Evolutionary conservation across 148 eudicot species (phyloP).

Genomic region (Fallopia convolvulus): DNA sequence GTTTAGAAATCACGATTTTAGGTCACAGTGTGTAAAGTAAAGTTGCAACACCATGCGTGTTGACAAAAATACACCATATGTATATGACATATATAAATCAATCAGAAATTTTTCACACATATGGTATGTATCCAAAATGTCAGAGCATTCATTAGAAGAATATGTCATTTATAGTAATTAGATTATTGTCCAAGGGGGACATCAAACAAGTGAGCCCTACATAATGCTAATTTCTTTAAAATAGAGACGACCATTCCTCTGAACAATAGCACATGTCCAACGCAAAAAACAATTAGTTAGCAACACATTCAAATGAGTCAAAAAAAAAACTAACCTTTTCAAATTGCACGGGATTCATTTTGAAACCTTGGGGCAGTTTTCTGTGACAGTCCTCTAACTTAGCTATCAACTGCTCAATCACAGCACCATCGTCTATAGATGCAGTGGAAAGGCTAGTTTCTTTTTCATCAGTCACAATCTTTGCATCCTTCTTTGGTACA

Average conservation of each 20-base stretch:
- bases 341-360: slow-evolving; percentile 38
- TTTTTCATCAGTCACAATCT: slow-evolving; percentile 38
- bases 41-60: neutral
- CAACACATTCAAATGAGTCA: neutral
- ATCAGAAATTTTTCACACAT: neutral
- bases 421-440: slow-evolving; percentile 33
- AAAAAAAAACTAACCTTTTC: slow-evolving; percentile 26
- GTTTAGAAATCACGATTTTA: neutral
- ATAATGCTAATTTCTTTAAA: neutral
- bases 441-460: slow-evolving; percentile 28
- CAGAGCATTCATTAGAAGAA: neutral
- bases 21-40: neutral
- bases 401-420: slow-evolving; percentile 25
- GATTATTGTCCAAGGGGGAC: neutral
- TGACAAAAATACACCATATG: neutral
- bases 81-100: neutral
- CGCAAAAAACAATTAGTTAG: neutral
- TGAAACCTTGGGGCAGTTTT: slow-evolving; percentile 29
- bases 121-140: neutral
- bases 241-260: neutral
- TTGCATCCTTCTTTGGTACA: slow-evolving; percentile 29
- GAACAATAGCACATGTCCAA: neutral
- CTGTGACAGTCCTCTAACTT: slow-evolving; percentile 21
- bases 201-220: neutral
- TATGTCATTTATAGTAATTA: neutral